phyloP scores from a whole-genome alignment of 805 yeast species.

The Candida manassasensis region DNA sequence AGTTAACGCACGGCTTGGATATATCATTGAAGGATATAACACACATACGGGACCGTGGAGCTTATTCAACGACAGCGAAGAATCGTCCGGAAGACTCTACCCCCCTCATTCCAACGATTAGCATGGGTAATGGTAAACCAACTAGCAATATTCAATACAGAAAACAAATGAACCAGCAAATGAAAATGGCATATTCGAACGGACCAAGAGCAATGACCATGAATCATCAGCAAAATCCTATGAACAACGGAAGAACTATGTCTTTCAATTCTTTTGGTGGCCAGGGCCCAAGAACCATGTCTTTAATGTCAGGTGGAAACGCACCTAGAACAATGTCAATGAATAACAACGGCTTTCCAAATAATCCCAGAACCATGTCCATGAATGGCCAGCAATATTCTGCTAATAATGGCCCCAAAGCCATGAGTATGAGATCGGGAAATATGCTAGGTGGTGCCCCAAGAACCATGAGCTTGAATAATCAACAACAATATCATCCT shows the following conservation, averaged over 20 bases:
- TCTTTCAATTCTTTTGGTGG: constrained; percentile 27
- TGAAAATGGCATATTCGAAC: constrained; percentile 48
- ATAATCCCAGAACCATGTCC: constrained; percentile 10
- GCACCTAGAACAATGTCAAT: constrained; percentile 7
- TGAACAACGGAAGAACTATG: constrained; percentile 36
- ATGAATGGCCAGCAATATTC: background rate
- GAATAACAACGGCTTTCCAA: background rate
- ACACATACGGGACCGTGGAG: constrained; percentile 60
- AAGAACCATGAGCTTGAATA: constrained; percentile 16
- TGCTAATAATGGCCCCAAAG: background rate
- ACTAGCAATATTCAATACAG: constrained; percentile 57
- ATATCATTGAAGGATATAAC: constrained; percentile 63
- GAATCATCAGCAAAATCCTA: constrained; percentile 31
- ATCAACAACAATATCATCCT: background rate
- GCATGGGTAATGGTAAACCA: constrained; percentile 26
- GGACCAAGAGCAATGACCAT: constrained; percentile 44
- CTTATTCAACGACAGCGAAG: constrained; percentile 48
- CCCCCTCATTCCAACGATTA: constrained; percentile 71
- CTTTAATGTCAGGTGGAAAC: constrained; percentile 7
- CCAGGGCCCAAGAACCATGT: constrained; percentile 15
- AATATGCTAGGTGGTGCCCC: background rate
- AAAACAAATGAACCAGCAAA: constrained; percentile 63
- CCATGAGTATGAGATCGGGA: constrained; percentile 2
- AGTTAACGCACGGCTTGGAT: constrained; percentile 31
- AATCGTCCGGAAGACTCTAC: constrained; percentile 47